A percentile compares a stretch with the other conserved stretches of the same genome.
phyloP scores from a whole-genome alignment of 345 rosid species.

The Gossypium thurberi region DNA sequence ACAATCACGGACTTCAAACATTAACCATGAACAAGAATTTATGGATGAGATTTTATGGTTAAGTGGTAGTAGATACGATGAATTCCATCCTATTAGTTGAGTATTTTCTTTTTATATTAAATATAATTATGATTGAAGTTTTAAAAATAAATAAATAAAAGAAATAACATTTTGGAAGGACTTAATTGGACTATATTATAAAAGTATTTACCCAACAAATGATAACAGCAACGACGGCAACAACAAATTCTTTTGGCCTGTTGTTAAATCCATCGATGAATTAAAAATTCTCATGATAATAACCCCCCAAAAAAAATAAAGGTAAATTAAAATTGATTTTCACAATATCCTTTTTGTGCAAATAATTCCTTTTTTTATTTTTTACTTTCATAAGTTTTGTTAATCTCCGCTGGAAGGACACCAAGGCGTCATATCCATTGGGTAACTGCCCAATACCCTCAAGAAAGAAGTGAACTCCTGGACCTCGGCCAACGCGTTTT shows the following conservation, averaged over 20 bases:
- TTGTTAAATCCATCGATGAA: conserved; percentile 9
- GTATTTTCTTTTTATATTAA: no score
- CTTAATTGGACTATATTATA: not conserved
- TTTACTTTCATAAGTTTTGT: not conserved
- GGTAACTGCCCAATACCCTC: conserved; percentile 93
- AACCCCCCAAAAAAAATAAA: not conserved
- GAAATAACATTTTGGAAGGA: not conserved
- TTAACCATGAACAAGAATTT: no score
- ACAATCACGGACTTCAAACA: no score
- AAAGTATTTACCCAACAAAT: conserved; percentile 13
- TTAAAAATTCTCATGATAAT: conserved; percentile 7
- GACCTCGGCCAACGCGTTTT: conserved; percentile 95
- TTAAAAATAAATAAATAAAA: no score
- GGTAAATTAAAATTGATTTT: conserved; percentile 1
- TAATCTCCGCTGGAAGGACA: conserved; percentile 46
- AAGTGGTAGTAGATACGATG: no score
- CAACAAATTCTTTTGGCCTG: not conserved
- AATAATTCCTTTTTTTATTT: conserved; percentile 8
- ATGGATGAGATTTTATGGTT: not conserved
- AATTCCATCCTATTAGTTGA: no score
- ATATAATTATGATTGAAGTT: no score
- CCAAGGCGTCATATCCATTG: conserved; percentile 99
- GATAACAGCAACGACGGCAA: not conserved
- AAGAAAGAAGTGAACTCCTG: conserved; percentile 97
- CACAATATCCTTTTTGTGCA: conserved; percentile 16